phyloP scores from a whole-genome alignment of 768 basidiomycete species.

The Asterophora lycoperdoides region DNA sequence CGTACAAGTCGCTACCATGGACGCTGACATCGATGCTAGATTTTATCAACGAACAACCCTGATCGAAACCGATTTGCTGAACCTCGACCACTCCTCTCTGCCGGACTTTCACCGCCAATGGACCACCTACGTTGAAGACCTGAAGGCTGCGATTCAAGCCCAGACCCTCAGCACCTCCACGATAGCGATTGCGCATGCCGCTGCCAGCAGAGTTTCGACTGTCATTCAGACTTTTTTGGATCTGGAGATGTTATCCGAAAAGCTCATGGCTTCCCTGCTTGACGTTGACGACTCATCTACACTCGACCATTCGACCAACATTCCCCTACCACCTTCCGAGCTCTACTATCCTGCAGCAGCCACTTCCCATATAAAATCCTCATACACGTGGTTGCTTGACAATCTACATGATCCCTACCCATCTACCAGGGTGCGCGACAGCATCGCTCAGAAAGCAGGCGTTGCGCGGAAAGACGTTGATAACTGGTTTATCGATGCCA shows the following conservation, averaged over 20 bases:
- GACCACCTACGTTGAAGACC: constrained; percentile 7
- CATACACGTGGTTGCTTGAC: constrained; percentile 37
- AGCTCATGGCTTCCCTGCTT: constrained; percentile 4
- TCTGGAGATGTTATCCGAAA: constrained; percentile 7
- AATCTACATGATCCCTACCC: constrained; percentile 56
- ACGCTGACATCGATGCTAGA: constrained; percentile 1
- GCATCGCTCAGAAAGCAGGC: constrained; percentile 23
- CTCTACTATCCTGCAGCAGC: neutral
- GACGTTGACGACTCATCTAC: constrained; percentile 2
- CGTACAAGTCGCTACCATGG: constrained; percentile 1
- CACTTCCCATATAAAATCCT: constrained; percentile 24
- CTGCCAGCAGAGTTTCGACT: constrained; percentile 7
- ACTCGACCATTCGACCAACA: neutral
- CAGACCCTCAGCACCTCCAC: constrained; percentile 12
- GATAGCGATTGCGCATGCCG: neutral
- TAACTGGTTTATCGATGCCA: constrained; percentile 45
- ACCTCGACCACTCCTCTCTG: constrained; percentile 6
- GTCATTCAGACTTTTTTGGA: constrained; percentile 7
- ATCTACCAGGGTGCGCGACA: constrained; percentile 22
- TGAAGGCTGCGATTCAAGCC: constrained; percentile 8
- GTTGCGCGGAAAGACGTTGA: constrained; percentile 32
- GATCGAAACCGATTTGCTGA: constrained; percentile 11
- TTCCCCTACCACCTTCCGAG: neutral
- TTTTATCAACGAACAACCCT: constrained; percentile 7
- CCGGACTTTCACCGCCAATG: constrained; percentile 11